A percentile compares a stretch with the other conserved stretches of the same genome.
These are phyloP conservation scores for Fusarium ramigenum DNA, from an alignment of 2,329 filamentous ascomycete species.

Conservation along the genomic window DNA sequence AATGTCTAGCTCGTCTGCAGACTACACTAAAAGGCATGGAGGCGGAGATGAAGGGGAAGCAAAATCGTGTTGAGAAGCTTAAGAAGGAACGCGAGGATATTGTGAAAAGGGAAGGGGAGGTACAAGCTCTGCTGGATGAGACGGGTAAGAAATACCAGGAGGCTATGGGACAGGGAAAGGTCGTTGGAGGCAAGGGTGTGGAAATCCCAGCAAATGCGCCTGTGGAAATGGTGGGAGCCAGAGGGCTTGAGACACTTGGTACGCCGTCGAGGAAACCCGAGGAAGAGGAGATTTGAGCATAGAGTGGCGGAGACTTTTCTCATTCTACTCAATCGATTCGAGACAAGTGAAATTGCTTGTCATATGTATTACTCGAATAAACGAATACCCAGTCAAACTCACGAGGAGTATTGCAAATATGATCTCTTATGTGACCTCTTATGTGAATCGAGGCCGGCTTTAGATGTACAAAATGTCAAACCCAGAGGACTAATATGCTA, in stretches of 20 bases:
- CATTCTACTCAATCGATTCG: neutral
- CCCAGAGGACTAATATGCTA: accelerated
- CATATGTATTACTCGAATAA: neutral
- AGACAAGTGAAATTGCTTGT: neutral
- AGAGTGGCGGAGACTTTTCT: neutral
- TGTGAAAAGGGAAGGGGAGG: slow-evolving; percentile 75
- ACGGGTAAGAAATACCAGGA: slow-evolving; percentile 73
- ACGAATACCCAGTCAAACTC: neutral
- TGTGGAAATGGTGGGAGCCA: slow-evolving; percentile 43
- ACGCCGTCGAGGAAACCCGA: slow-evolving; percentile 40
- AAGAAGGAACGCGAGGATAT: slow-evolving; percentile 75
- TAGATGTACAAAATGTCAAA: neutral
- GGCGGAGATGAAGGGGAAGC: slow-evolving; percentile 66
- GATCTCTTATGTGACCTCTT: accelerated
- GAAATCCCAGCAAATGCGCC: slow-evolving; percentile 25
- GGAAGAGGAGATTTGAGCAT: slow-evolving; percentile 28
- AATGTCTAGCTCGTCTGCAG: slow-evolving; percentile 72
- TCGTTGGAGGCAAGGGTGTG: slow-evolving; percentile 33
- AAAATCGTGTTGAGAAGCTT: slow-evolving; percentile 71
- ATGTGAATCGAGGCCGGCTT: neutral
- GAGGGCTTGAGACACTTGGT: slow-evolving; percentile 51
- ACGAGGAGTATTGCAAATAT: neutral
- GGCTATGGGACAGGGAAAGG: slow-evolving; percentile 49
- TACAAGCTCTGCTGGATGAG: slow-evolving; percentile 82
- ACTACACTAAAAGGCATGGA: slow-evolving; percentile 71